phyloP scores from a whole-genome alignment of 2,329 filamentous ascomycete genomes.

The Alternaria atra region DNA sequence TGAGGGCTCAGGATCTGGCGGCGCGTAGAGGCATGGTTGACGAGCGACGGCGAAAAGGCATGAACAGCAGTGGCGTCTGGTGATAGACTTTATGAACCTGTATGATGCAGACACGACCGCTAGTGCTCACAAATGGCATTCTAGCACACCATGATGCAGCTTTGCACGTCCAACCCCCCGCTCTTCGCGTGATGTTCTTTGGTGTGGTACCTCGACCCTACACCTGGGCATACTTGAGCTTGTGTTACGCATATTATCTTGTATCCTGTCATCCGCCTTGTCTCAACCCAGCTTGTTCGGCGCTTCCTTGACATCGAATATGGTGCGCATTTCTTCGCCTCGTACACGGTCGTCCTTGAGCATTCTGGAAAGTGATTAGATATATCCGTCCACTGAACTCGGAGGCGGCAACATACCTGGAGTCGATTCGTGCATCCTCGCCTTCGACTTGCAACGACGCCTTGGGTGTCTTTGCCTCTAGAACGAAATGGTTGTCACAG shows the following conservation, averaged over 20 bases:
- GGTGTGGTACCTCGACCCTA: not conserved
- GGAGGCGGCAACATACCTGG: conserved; percentile 58
- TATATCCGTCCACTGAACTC: not conserved
- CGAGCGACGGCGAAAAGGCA: conserved; percentile 35
- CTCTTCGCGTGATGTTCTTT: conserved; percentile 19
- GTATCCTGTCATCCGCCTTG: not conserved
- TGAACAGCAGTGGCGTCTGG: conserved; percentile 44
- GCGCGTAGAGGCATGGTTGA: conserved; percentile 18
- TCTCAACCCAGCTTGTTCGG: conserved; percentile 77
- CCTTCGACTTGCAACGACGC: conserved; percentile 86
- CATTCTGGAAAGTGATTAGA: conserved; percentile 65
- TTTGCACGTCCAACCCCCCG: conserved; percentile 13
- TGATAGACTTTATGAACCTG: conserved; percentile 43
- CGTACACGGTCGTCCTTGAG: conserved; percentile 86
- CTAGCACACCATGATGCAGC: conserved; percentile 24
- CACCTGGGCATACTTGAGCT: not conserved
- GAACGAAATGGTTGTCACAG: conserved; percentile 97
- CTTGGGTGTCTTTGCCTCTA: conserved; percentile 87
- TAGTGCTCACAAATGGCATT: conserved; percentile 40
- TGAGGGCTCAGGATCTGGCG: conserved; percentile 46
- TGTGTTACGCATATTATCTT: conserved; percentile 3
- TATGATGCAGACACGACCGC: conserved; percentile 38
- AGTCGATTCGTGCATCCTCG: conserved; percentile 86
- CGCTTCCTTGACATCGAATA: conserved; percentile 79
- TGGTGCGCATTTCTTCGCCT: conserved; percentile 67